Evolutionary conservation across 2,329 filamentous ascomycete genomes (phyloP).

Genomic region (Mycogone perniciosa): DNA sequence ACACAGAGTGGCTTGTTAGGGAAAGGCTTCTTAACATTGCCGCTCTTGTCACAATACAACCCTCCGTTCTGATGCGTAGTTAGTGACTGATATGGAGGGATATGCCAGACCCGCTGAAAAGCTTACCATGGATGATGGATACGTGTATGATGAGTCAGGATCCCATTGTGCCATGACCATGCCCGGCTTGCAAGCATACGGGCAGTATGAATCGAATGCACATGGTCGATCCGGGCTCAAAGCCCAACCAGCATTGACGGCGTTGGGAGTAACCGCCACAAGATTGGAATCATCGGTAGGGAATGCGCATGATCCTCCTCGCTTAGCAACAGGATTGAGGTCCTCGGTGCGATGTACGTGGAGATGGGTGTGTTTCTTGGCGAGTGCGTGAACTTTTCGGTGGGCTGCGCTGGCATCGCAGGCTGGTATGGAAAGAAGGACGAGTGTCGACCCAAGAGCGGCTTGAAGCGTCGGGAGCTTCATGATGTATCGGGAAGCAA

Average conservation of each 20-base stretch:
- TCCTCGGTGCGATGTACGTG: slow-evolving; percentile 20
- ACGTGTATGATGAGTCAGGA: slow-evolving; percentile 60
- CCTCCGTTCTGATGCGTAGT: slow-evolving; percentile 57
- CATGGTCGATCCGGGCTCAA: slow-evolving; percentile 71
- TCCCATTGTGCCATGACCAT: slow-evolving; percentile 78
- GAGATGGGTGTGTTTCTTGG: slow-evolving; percentile 30
- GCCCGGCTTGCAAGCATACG: slow-evolving; percentile 68
- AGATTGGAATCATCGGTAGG: slow-evolving; percentile 57
- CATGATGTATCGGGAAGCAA: slow-evolving; percentile 34
- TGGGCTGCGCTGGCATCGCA: slow-evolving; percentile 28
- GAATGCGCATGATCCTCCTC: slow-evolving; percentile 54
- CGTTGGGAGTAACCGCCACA: slow-evolving; percentile 58
- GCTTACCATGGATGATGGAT: slow-evolving; percentile 66
- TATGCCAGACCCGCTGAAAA: not conserved
- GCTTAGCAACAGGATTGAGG: slow-evolving; percentile 39
- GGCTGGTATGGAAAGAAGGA: slow-evolving; percentile 39
- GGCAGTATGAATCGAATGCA: slow-evolving; percentile 62
- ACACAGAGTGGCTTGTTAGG: slow-evolving; percentile 62
- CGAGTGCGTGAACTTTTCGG: slow-evolving; percentile 31
- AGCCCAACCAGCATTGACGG: slow-evolving; percentile 68
- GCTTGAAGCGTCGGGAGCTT: slow-evolving; percentile 45
- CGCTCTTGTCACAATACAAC: slow-evolving; percentile 61
- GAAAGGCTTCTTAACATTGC: slow-evolving; percentile 64
- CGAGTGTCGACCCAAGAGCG: slow-evolving; percentile 42
- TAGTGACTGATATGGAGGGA: not conserved